phyloP scores from a whole-genome alignment of 1,139 yeast genomes.

The Yamadazyma kanchanaburiensis region DNA sequence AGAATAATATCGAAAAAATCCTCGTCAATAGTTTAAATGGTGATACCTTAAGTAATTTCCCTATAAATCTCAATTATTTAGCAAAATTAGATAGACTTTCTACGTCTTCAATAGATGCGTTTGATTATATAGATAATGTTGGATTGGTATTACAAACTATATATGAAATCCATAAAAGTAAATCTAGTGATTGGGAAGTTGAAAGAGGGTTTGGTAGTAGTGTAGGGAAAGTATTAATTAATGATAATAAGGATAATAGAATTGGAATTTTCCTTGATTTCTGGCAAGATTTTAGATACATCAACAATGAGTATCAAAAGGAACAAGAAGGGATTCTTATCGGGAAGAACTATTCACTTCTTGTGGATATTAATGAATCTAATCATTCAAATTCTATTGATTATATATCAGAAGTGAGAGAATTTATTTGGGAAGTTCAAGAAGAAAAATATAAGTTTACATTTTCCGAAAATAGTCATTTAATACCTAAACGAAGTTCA shows the following conservation, averaged over 20 bases:
- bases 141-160: conserved; percentile 26
- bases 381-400: conserved; percentile 8
- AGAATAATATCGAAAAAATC: conserved; percentile 20
- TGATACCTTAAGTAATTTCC: conserved; percentile 27
- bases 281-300: conserved; percentile 34
- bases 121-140: conserved; percentile 29
- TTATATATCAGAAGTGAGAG: conserved; percentile 18
- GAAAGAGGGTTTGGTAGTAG: conserved; percentile 20
- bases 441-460: conserved; percentile 11
- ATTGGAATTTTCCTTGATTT: conserved; percentile 35
- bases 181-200: conserved; percentile 17
- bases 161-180: conserved; percentile 18
- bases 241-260: conserved; percentile 18
- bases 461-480: conserved; percentile 11
- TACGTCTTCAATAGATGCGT: conserved; percentile 28
- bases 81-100: conserved; percentile 36
- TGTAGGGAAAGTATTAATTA: conserved; percentile 28
- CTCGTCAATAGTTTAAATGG: conserved; percentile 24
- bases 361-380: conserved; percentile 9
- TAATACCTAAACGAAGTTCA: conserved; percentile 3
- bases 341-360: conserved; percentile 10
- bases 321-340: conserved; percentile 2
- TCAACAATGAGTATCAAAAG: conserved; percentile 21
- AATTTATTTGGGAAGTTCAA: conserved; percentile 14
- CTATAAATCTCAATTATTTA: conserved; percentile 33